These are phyloP conservation scores for Rhodotorula mucilaginosa DNA, from an alignment of 1,284 basidiomycete genomes.

Conservation along the genomic window DNA sequence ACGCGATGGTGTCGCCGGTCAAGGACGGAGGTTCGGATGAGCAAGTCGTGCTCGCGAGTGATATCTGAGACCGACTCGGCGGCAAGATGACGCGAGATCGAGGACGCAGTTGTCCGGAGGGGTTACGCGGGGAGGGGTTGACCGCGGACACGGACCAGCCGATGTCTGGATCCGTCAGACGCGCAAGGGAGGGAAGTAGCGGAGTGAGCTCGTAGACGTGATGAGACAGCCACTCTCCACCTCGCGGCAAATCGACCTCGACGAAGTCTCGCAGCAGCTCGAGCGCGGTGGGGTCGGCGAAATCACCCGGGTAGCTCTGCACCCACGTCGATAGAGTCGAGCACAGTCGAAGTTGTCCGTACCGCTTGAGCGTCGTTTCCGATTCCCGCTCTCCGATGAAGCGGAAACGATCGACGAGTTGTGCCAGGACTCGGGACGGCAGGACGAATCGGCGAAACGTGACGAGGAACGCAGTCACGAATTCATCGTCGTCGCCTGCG, in stretches of 20 bases:
- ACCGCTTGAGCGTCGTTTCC: conserved; percentile 43
- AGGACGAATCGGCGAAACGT: conserved; percentile 45
- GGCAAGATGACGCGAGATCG: too few relatives aligned
- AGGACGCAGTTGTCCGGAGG: neutral
- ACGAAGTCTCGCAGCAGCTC: conserved; percentile 37
- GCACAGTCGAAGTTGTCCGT: conserved; percentile 46
- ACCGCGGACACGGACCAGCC: conserved; percentile 43
- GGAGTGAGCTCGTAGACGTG: conserved; percentile 45
- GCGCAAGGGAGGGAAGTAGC: conserved; percentile 27
- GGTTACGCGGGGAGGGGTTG: too few relatives aligned
- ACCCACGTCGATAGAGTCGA: conserved; percentile 44
- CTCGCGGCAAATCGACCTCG: conserved; percentile 28
- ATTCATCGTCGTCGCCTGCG: conserved; percentile 45
- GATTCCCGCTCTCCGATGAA: conserved; percentile 37
- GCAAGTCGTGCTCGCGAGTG: neutral
- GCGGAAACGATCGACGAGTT: conserved; percentile 44
- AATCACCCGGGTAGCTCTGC: conserved; percentile 45
- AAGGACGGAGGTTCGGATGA: neutral
- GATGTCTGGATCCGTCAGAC: conserved; percentile 39
- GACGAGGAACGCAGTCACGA: conserved; percentile 45
- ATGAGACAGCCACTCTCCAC: conserved; percentile 44
- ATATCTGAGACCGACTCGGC: neutral
- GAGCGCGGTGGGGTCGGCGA: conserved; percentile 28
- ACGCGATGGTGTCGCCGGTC: neutral
- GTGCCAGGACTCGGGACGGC: conserved; percentile 44